Conservation (phyloP, 2,329 filamentous ascomycete genomes). For the Dothiorella sarmentorum region DNA sequence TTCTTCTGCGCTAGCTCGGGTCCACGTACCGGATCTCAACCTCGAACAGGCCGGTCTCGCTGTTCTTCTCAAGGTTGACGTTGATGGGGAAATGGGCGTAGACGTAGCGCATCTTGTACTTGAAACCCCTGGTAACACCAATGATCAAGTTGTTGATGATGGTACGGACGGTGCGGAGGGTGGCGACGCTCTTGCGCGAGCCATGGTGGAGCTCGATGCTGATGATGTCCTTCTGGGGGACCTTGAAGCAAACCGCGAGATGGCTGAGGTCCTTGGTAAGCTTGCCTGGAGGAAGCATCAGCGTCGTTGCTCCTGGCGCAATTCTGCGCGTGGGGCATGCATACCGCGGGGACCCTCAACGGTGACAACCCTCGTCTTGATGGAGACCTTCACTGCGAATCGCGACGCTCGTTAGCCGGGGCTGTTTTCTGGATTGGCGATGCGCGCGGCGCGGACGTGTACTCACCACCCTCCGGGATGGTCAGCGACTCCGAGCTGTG, state of each 20-base stretch:
- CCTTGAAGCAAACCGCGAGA: constrained; percentile 91
- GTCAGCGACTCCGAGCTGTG: constrained; percentile 94
- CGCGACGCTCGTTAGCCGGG: constrained; percentile 19
- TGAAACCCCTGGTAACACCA: constrained; percentile 98
- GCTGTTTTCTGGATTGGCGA: constrained; percentile 14
- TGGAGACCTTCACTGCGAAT: constrained; percentile 84
- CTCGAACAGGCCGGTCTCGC: constrained; percentile 80
- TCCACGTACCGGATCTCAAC: constrained; percentile 90
- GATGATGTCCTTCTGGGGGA: constrained; percentile 81
- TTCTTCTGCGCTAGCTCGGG: not conserved
- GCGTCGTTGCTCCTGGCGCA: constrained; percentile 28
- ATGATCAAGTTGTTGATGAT: constrained; percentile 98
- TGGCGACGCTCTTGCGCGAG: constrained; percentile 93
- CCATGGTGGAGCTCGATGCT: constrained; percentile 99
- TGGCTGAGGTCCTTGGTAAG: constrained; percentile 96
- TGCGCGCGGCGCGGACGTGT: constrained; percentile 31
- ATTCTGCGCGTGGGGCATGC: constrained; percentile 15
- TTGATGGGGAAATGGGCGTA: constrained; percentile 99
- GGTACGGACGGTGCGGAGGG: constrained; percentile 95
- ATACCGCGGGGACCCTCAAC: constrained; percentile 93
- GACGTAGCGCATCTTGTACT: constrained; percentile 99
- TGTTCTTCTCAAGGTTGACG: constrained; percentile 97
- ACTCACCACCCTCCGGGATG: constrained; percentile 96
- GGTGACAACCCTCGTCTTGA: constrained; percentile 94
- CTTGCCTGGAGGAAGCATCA: constrained; percentile 62